Evolutionary conservation across 306 rosid species (phyloP).

Genomic region (Mimosa pudica): DNA sequence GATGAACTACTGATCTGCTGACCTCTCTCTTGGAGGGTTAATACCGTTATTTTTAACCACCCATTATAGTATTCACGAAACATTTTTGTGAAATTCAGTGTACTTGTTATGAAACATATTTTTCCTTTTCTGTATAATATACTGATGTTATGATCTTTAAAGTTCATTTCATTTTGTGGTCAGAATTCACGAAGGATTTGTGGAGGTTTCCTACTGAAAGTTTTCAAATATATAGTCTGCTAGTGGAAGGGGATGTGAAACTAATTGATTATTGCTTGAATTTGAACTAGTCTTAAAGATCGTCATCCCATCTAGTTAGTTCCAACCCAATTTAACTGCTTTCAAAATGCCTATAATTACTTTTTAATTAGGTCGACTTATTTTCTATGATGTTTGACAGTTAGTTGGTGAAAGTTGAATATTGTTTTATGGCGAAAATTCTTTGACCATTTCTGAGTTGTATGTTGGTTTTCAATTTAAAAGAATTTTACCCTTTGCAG

Average conservation of each 20-base stretch:
- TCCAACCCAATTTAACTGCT: constrained; percentile 12
- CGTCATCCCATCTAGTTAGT: constrained; percentile 26
- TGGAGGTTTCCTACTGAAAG: background rate
- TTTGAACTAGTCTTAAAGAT: constrained; percentile 21
- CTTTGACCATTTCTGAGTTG: constrained; percentile 19
- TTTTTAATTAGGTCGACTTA: constrained; percentile 12
- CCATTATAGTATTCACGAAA: background rate
- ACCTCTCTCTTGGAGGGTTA: background rate
- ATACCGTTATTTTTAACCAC: background rate
- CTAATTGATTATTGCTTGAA: background rate
- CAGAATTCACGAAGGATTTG: constrained; percentile 20
- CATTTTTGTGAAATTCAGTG: background rate
- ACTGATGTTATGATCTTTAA: background rate
- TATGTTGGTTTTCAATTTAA: constrained; percentile 28
- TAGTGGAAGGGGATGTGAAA: constrained; percentile 29
- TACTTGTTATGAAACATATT: background rate
- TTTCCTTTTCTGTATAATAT: background rate
- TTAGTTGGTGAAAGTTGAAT: background rate
- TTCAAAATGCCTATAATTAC: constrained; percentile 5
- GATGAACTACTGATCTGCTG: background rate
- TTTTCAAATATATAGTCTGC: constrained; percentile 19
- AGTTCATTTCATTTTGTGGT: background rate
- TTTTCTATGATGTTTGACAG: constrained; percentile 10
- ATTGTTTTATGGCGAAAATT: constrained; percentile 8
- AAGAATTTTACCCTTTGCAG: constrained; percentile 48